Conservation (phyloP, 108 stramenopile species). For the Cyclotella kingstonii region DNA sequence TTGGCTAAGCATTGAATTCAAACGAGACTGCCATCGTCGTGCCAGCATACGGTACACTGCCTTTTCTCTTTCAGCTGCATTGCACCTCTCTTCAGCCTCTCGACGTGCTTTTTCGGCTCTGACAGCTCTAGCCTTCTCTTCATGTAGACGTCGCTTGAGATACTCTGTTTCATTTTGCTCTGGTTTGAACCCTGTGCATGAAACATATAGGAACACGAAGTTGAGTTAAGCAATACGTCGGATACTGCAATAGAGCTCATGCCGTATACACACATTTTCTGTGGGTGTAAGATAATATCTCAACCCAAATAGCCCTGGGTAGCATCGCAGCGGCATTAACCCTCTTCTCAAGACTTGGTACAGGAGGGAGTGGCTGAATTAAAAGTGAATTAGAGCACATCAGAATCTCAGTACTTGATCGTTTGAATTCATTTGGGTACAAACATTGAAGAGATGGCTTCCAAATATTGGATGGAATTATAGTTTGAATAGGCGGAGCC, state of each 20-base stretch:
- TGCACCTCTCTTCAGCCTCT: slow-evolving; percentile 55
- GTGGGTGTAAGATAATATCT: slow-evolving; percentile 79
- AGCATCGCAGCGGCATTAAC: slow-evolving; percentile 70
- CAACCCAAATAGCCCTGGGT: slow-evolving; percentile 73
- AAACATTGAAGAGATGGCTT: slow-evolving; percentile 51
- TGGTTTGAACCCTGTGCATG: slow-evolving; percentile 70
- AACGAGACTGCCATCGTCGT: slow-evolving; percentile 61
- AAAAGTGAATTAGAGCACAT: slow-evolving; percentile 66
- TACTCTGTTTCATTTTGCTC: slow-evolving; percentile 57
- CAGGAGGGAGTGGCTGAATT: slow-evolving; percentile 46
- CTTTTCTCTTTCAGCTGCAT: slow-evolving; percentile 53
- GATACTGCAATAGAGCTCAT: neutral
- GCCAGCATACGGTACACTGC: slow-evolving; percentile 67
- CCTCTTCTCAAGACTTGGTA: slow-evolving; percentile 23
- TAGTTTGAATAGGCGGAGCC: slow-evolving; percentile 28
- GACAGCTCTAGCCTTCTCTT: slow-evolving; percentile 61
- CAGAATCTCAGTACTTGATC: slow-evolving; percentile 54
- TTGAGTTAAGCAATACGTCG: neutral
- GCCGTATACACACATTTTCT: slow-evolving; percentile 61
- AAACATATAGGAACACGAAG: neutral
- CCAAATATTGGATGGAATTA: slow-evolving; percentile 77
- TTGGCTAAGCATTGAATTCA: slow-evolving; percentile 42
- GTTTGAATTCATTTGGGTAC: slow-evolving; percentile 65
- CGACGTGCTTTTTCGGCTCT: slow-evolving; percentile 54
- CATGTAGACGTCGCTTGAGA: slow-evolving; percentile 57